These are phyloP conservation scores for Zanthoxylum bungeanum DNA, from an alignment of 345 rosid genomes.

Conservation along the genomic window DNA sequence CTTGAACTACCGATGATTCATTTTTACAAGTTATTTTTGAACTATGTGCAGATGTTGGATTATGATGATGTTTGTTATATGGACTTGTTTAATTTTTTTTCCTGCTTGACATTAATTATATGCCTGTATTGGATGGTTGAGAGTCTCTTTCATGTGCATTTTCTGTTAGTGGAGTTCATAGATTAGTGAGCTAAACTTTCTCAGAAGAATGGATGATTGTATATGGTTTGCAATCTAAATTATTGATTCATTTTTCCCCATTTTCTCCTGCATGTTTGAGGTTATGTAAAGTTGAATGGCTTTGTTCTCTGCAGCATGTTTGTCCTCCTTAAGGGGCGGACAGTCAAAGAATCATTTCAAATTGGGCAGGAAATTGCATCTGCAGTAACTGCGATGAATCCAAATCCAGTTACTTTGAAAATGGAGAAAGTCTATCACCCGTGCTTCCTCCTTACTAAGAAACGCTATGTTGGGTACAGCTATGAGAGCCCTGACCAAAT, in stretches of 20 bases:
- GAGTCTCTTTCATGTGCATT: not conserved
- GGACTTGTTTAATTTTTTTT: not conserved
- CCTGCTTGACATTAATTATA: not conserved
- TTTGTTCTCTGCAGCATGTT: slow-evolving; percentile 68
- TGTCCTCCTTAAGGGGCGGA: slow-evolving; percentile 83
- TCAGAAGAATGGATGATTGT: not conserved
- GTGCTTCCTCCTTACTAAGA: slow-evolving; percentile 94
- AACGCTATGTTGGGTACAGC: slow-evolving; percentile 94
- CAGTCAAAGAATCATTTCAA: slow-evolving; percentile 60
- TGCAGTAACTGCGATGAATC: slow-evolving; percentile 83
- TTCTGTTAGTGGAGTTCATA: not conserved
- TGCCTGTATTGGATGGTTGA: not conserved
- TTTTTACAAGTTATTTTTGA: not conserved
- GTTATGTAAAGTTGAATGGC: not conserved
- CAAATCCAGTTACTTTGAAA: slow-evolving; percentile 85
- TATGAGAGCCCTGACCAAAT: slow-evolving; percentile 74
- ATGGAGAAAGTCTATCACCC: slow-evolving; percentile 97
- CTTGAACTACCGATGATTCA: not conserved
- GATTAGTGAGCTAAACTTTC: not conserved
- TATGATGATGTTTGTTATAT: not conserved
- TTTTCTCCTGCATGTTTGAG: slow-evolving; percentile 8
- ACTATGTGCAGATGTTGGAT: not conserved
- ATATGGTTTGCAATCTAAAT: not conserved
- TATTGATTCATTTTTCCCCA: not conserved
- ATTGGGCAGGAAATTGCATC: slow-evolving; percentile 85